Evolutionary conservation across 441 rosid species (phyloP), one percentile per base, ranked within the genome.

Genomic region (Pelargonium fulgidum): DNA sequence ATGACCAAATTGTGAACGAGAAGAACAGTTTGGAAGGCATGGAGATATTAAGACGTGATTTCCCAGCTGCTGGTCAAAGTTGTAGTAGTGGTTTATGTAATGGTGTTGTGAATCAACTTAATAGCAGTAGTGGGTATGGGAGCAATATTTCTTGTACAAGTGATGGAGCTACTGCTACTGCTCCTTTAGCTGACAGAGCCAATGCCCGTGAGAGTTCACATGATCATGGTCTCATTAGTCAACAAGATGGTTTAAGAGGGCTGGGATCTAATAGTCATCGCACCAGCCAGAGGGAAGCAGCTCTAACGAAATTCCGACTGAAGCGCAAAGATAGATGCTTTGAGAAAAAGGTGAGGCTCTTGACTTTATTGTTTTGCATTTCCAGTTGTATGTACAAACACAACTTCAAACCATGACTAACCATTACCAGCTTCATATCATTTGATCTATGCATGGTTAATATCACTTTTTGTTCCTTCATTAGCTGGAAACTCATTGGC

Each of bases 321-420:
- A 92, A 92, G 84, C 91, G 96, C 14, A 92, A 92, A 73, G 98
- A 90, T 61, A 84, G 96, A 71, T 90, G 98, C 81, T 92, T 72
- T 61, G 98, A 89, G 75, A 92, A 92, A 80, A 89, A 87, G 98
- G 96, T 89, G 3, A 1, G 33, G 33, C 33, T 26, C 33, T 26
- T 26, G 33, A 26, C 33, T 26, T 0, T 3, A 26, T 26, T 3
- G 33, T 26, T 26, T 26, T 26, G 33, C 3, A 26, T 3, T 26
- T 26, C 33, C 33, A 26, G 33, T 26, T 26, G 33, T 3, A 26
- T 26, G 33, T 26, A 26, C 33, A 26, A 26, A 26, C 33, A 26
- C 33, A 26, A 26, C 3, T 26, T 26, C 33, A 26, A 2, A 26
- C 3, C 3, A 26, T 26, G 33, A 2, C 33, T 26, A 26, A 26